Evolutionary conservation across 1,139 yeast species (phyloP), one percentile per base, ranked within the genome.

Genomic region (Hemisphaericaspora lyxosophila): DNA sequence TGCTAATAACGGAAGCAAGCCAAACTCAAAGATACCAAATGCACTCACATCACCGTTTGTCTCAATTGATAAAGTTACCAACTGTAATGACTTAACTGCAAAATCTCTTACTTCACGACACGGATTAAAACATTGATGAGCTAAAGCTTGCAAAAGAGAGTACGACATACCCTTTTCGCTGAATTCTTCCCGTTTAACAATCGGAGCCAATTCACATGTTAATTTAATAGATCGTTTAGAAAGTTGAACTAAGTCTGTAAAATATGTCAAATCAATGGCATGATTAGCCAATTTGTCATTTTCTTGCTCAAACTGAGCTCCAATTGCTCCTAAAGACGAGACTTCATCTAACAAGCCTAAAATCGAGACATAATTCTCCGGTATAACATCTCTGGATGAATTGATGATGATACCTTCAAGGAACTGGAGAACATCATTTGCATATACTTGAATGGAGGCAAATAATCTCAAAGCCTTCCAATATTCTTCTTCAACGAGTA

Each of bases 71-170:
- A 81, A 49, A 45, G 75, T 48, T 25, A 75, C 55, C 40, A 64
- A 54, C 50, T 79, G 80, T 51, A 89, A 64, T 13, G 75, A 55
- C 40, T 72, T 64, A 42, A 84, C 57, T 0, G 96, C 92, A 57
- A 70, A 77, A 0, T 74, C 62, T 33, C 96, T 69, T 9, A 89
- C 70, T 54, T 85, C 89, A 26, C 87, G 72, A 55, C 95, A 86
- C 7, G 95, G 95, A 51, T 88, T 89, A 57, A 85, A 76, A 55
- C 96, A 86, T 59, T 89, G 96, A 50, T 85, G 90, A 0, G 94
- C 88, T 42, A 89, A 69, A 0, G 94, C 92, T 54, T 86, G 92
- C 22, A 83, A 66, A 42, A 83, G 62, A 1, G 90, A 82, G 47
- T 81, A 78, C 42, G 77, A 64, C 26, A 63, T 49, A n/a, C 65